A percentile compares a stretch with the other conserved stretches of the same genome.
Conservation (phyloP, 495 filamentous ascomycete species). For the Tuber microsphaerosporum region DNA sequence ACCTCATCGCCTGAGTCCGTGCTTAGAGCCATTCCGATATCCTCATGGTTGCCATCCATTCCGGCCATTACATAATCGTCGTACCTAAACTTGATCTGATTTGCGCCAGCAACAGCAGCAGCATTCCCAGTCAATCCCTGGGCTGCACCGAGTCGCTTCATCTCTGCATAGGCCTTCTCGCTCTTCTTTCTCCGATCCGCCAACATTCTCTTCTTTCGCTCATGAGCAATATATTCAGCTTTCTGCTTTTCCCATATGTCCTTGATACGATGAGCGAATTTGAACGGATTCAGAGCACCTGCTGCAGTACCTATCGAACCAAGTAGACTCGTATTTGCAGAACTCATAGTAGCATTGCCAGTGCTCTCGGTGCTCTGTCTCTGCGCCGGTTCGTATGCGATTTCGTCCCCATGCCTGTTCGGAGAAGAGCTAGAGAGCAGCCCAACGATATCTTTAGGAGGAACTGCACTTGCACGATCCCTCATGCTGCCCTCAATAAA, state of each 20-base stretch:
- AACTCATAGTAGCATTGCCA: neutral
- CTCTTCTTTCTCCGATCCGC: slow-evolving; percentile 35
- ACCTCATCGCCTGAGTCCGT: slow-evolving; percentile 27
- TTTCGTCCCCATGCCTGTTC: slow-evolving; percentile 24
- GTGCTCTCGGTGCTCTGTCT: slow-evolving; percentile 5
- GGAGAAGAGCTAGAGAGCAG: slow-evolving; percentile 28
- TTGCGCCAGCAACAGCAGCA: slow-evolving; percentile 32
- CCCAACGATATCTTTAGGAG: slow-evolving; percentile 36
- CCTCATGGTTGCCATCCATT: slow-evolving; percentile 10
- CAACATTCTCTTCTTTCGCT: slow-evolving; percentile 34
- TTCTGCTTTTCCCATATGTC: slow-evolving; percentile 38
- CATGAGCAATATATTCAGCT: slow-evolving; percentile 25
- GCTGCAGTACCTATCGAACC: slow-evolving; percentile 5
- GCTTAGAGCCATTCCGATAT: slow-evolving; percentile 27
- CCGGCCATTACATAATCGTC: slow-evolving; percentile 15
- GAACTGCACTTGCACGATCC: slow-evolving; percentile 33
- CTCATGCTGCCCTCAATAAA: slow-evolving; percentile 41
- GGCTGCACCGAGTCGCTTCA: slow-evolving; percentile 24
- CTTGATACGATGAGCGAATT: slow-evolving; percentile 33
- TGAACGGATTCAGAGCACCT: slow-evolving; percentile 31
- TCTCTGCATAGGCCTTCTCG: slow-evolving; percentile 29
- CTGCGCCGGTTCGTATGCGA: slow-evolving; percentile 3
- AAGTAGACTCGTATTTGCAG: slow-evolving; percentile 12
- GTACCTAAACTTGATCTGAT: slow-evolving; percentile 9
- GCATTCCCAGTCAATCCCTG: slow-evolving; percentile 33